Conservation (phyloP, 2,329 filamentous ascomycete species). For the Fusarium praegraminearum region DNA sequence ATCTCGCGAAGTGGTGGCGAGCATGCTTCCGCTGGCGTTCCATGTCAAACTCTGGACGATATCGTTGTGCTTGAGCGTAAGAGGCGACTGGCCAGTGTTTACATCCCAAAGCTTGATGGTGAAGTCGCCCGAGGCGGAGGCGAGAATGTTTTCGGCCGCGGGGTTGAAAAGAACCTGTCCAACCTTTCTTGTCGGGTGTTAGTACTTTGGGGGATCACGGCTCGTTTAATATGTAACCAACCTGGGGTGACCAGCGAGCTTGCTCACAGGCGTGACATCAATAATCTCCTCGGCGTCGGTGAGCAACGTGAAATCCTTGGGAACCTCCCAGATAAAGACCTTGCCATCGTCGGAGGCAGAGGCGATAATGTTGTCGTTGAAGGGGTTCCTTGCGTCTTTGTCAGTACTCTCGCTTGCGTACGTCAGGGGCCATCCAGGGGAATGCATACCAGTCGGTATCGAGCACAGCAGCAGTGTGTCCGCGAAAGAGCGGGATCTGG, state of each 20-base stretch:
- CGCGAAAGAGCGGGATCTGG: constrained; percentile 92
- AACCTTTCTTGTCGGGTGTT: constrained; percentile 78
- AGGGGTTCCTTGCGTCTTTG: constrained; percentile 78
- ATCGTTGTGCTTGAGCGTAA: constrained; percentile 86
- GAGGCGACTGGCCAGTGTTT: constrained; percentile 77
- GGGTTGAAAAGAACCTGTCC: constrained; percentile 99
- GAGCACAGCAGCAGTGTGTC: constrained; percentile 93
- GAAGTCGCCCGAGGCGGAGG: constrained; percentile 94
- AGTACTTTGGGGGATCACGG: constrained; percentile 22
- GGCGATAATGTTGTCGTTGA: constrained; percentile 92
- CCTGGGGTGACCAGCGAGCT: constrained; percentile 88
- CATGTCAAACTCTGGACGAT: constrained; percentile 96
- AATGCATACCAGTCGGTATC: constrained; percentile 90
- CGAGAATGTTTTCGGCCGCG: constrained; percentile 92
- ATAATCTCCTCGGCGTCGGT: constrained; percentile 86
- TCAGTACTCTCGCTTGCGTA: constrained; percentile 25
- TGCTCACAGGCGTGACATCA: constrained; percentile 84
- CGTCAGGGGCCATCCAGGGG: constrained; percentile 21
- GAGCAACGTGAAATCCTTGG: constrained; percentile 85
- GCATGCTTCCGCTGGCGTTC: constrained; percentile 87
- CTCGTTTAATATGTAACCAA: constrained; percentile 54
- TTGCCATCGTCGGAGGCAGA: constrained; percentile 97
- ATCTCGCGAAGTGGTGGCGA: constrained; percentile 95
- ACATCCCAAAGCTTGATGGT: constrained; percentile 97
- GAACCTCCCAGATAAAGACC: constrained; percentile 96